phyloP scores from a whole-genome alignment of 2,329 filamentous ascomycete genomes.

The Fusarium decemcellulare region DNA sequence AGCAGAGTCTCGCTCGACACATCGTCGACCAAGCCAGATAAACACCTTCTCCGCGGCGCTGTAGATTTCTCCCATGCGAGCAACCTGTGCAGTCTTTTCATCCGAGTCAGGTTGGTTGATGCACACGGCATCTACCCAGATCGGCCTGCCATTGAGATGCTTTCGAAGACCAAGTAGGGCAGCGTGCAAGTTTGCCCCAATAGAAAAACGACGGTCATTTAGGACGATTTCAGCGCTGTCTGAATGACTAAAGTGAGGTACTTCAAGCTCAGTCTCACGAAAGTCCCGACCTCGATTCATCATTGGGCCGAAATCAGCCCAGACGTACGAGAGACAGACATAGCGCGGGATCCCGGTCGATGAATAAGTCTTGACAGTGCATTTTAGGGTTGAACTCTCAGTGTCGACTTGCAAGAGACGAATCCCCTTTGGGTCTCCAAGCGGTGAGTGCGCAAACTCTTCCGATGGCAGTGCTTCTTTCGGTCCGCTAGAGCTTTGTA shows the following conservation, averaged over 20 bases:
- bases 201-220: neutral
- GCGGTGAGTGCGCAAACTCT: slow-evolving; percentile 1
- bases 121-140: slow-evolving; percentile 22
- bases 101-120: slow-evolving; percentile 15
- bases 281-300: slow-evolving; percentile 19
- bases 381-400: neutral
- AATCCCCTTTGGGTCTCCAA: neutral
- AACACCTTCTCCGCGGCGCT: slow-evolving; percentile 18
- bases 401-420: neutral
- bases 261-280: slow-evolving; percentile 22
- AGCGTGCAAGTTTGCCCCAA: slow-evolving; percentile 18
- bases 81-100: slow-evolving; percentile 14
- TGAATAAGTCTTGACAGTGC: neutral
- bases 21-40: slow-evolving; percentile 10
- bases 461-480: neutral
- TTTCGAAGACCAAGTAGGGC: slow-evolving; percentile 1
- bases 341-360: slow-evolving; percentile 15
- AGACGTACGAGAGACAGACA: slow-evolving; percentile 26
- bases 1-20: neutral
- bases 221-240: slow-evolving; percentile 7
- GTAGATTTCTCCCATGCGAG: slow-evolving; percentile 26
- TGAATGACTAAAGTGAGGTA: slow-evolving; percentile 14
- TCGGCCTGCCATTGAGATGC: slow-evolving; percentile 9
- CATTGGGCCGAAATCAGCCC: slow-evolving; percentile 26
- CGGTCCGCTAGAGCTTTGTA: neutral